Percentiles rank a stretch among this genome's conserved stretches.
phyloP scores from a whole-genome alignment of 805 yeast genomes.

The Wickerhamiella sorbophila region DNA sequence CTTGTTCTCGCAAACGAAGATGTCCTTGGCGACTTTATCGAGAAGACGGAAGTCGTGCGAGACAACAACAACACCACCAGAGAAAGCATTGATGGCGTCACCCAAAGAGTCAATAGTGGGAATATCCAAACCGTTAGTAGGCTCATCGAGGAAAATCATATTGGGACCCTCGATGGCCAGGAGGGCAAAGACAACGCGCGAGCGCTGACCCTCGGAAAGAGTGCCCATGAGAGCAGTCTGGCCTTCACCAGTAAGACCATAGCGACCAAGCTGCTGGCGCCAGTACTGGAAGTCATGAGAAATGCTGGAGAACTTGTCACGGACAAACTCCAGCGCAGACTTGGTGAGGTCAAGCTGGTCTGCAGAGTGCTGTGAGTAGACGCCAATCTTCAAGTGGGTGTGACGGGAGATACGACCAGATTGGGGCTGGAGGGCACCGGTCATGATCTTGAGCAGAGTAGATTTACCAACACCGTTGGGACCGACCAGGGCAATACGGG shows the following conservation, averaged over 20 bases:
- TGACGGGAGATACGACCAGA: constrained; percentile 93
- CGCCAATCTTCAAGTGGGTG: constrained; percentile 95
- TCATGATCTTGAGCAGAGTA: constrained; percentile 88
- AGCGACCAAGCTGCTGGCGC: constrained; percentile 94
- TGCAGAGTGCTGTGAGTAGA: constrained; percentile 96
- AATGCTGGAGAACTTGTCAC: constrained; percentile 76
- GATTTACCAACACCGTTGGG: constrained; percentile 99
- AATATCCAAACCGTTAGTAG: constrained; percentile 98
- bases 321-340: constrained; percentile 90
- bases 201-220: constrained; percentile 96
- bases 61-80: constrained; percentile 97
- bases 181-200: constrained; percentile 94
- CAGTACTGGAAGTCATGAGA: constrained; percentile 96
- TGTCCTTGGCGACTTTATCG: constrained; percentile 95
- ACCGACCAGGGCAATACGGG: constrained; percentile 93
- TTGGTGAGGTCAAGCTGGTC: constrained; percentile 94
- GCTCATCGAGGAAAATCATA: constrained; percentile 91
- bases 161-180: constrained; percentile 93
- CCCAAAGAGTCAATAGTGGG: constrained; percentile 97
- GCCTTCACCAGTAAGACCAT: constrained; percentile 96
- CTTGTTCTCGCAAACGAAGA: constrained; percentile 88
- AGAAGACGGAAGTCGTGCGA: constrained; percentile 97
- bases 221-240: constrained; percentile 99
- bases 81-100: constrained; percentile 83
- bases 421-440: constrained; percentile 83